Evolutionary conservation across 106 monocot genomes (phyloP).

Genomic region (Alisma plantagoaquatica): DNA sequence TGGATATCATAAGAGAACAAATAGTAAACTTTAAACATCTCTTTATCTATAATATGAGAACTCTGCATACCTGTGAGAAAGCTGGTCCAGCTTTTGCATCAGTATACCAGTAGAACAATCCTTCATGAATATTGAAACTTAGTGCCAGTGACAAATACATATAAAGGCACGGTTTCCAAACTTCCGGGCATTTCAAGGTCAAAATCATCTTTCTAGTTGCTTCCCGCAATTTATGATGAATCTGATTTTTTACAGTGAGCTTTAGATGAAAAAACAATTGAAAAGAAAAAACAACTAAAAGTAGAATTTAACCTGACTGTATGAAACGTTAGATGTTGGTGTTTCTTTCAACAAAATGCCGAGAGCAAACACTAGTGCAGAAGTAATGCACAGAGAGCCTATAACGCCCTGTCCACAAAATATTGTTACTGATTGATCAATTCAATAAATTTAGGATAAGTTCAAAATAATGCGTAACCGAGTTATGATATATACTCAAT

Average conservation of each 20-base stretch:
- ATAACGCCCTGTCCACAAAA: slow-evolving; percentile 40
- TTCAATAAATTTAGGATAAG: neutral
- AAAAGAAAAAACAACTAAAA: neutral
- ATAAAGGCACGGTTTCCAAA: slow-evolving; percentile 74
- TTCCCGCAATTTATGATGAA: slow-evolving; percentile 43
- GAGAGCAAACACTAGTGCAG: slow-evolving; percentile 36
- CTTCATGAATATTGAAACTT: slow-evolving; percentile 32
- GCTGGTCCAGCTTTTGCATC: slow-evolving; percentile 56
- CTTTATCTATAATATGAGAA: too few relatives aligned
- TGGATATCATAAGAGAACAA: neutral
- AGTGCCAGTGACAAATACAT: slow-evolving; percentile 61
- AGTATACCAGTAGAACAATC: slow-evolving; percentile 94
- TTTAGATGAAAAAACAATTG: neutral
- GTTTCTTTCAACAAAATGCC: slow-evolving; percentile 50
- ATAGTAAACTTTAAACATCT: neutral
- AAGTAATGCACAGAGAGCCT: slow-evolving; percentile 62
- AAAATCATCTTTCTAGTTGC: slow-evolving; percentile 49
- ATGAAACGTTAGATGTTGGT: slow-evolving; percentile 30
- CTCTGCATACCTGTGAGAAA: slow-evolving; percentile 62
- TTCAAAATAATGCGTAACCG: neutral
- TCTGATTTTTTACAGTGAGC: slow-evolving; percentile 11
- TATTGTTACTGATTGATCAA: neutral
- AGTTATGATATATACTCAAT: neutral
- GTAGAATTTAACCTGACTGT: slow-evolving; percentile 25
- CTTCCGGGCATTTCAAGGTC: slow-evolving; percentile 47